Percentiles rank a stretch among this genome's conserved stretches.
phyloP scores from a whole-genome alignment of 768 basidiomycete species.

The Tephrocybe sp. region DNA sequence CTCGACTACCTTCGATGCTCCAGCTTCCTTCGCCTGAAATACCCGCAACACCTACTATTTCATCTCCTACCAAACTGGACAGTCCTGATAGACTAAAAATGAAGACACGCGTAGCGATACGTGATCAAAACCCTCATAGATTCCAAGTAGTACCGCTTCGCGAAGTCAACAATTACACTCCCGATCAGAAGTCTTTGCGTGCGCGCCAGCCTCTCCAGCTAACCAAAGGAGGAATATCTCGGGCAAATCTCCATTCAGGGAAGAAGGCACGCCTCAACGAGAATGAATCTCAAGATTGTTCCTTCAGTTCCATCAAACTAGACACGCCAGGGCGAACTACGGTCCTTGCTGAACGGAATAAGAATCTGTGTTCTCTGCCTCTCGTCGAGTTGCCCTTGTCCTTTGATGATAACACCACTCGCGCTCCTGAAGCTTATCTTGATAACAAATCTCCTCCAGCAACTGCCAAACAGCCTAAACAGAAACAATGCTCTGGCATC shows the following conservation, averaged over 20 bases:
- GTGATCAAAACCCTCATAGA: conserved; percentile 39
- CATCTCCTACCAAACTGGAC: conserved; percentile 15
- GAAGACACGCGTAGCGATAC: conserved; percentile 44
- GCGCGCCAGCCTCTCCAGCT: neutral
- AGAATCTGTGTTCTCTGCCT: conserved; percentile 2
- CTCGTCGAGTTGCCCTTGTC: neutral
- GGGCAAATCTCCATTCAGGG: neutral
- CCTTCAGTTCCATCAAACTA: neutral
- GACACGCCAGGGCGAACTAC: conserved; percentile 1
- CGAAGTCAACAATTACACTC: conserved; percentile 20
- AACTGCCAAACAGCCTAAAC: conserved; percentile 3
- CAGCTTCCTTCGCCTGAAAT: conserved; percentile 12
- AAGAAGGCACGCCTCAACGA: conserved; percentile 8
- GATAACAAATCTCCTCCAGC: neutral
- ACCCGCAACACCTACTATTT: conserved; percentile 10
- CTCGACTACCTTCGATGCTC: conserved; percentile 16
- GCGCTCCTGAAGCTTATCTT: neutral
- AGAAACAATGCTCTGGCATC: conserved; percentile 1
- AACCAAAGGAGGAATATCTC: neutral
- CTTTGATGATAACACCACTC: neutral
- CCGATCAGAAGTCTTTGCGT: neutral
- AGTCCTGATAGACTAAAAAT: conserved; percentile 29
- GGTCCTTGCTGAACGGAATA: conserved; percentile 7
- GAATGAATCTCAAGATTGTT: conserved; percentile 3
- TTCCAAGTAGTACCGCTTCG: conserved; percentile 42